Conservation (phyloP, 176 grass and related monocot species). For the Carex myosuroides region DNA sequence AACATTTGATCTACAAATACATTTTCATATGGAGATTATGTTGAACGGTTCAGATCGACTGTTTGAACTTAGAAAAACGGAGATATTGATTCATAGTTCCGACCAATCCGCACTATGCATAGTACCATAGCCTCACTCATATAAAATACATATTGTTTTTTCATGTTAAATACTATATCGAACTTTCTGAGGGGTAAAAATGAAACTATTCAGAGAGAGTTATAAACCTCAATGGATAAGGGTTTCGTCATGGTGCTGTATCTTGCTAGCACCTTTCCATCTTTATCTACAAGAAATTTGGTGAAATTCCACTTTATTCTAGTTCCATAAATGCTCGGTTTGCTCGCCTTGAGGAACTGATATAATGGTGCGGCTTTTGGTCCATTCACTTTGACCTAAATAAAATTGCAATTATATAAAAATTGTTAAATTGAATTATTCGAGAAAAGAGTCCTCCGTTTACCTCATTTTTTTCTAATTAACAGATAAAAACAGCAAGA, state of each 20-base stretch:
- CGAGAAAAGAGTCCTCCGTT: no score
- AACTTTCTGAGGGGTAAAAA: neutral
- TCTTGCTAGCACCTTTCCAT: conserved; percentile 71
- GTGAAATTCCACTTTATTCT: conserved; percentile 98
- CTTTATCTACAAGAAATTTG: conserved; percentile 81
- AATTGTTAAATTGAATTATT: neutral
- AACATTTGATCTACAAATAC: no score
- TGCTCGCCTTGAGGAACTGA: conserved; percentile 84
- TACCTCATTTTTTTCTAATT: no score
- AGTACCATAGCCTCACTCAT: neutral
- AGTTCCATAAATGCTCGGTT: conserved; percentile 56
- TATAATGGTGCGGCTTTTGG: conserved; percentile 56
- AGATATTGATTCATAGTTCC: no score
- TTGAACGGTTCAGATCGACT: no score
- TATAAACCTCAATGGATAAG: conserved; percentile 55
- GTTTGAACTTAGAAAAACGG: no score
- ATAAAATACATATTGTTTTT: neutral
- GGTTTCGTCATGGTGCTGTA: conserved; percentile 47
- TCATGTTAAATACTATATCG: neutral
- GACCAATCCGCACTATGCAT: no score
- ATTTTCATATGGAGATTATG: no score
- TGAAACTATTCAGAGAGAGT: neutral
- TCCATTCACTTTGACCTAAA: conserved; percentile 81
- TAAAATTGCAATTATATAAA: neutral
- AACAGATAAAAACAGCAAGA: neutral